Evolutionary conservation across 352 stramenopile genomes (phyloP), one percentile per base, ranked within the genome.

Genomic region (Phytophthora fragariae): DNA sequence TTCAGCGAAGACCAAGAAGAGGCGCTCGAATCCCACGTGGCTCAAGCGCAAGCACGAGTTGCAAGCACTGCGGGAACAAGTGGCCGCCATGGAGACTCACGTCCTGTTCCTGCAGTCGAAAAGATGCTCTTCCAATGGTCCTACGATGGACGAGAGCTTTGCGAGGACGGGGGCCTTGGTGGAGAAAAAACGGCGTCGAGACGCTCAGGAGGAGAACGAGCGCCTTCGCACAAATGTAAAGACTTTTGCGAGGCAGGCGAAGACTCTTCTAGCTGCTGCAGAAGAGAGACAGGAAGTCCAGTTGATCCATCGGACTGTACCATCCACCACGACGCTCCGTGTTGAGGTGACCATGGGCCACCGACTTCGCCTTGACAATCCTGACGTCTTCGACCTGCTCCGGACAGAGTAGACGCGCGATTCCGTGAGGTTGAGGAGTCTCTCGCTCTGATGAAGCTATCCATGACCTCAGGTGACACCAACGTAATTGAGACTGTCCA

Each of bases 361-460:
- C 6, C 57, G 58, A 21, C 33, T 69, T 9, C 60, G 4, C 5
- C 15, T n/a, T 21, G 41, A 21, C n/a, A 31, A 44, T 24, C 5
- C 35, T 2, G 19, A 35, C 6, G 47, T 70, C 4, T 70, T 66
- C 35, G 68, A 70, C 24, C 65, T 66, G 60, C 35, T 70, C 21
- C 59, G 69, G 56, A 24, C 44, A 12, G 37, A 66, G 8, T 70
- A 3, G 57, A 75, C 49, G 44, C 60, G 14, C 33, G 68, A 35
- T 62, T 70, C 11, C 12, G 19, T n/a, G 46, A 75, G 50, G 5
- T 74, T 7, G 44, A 66, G 14, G 1, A 29, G 0, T 17, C 55
- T 17, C 46, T 70, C 10, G 11, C 46, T 8, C 21, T 35, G 0
- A 63, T 63, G 47, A 24, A 65, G 15, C 21, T 62, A 10, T 55